Evolutionary conservation across 441 rosid species (phyloP).

Genomic region (Gossypium schwendimanii): DNA sequence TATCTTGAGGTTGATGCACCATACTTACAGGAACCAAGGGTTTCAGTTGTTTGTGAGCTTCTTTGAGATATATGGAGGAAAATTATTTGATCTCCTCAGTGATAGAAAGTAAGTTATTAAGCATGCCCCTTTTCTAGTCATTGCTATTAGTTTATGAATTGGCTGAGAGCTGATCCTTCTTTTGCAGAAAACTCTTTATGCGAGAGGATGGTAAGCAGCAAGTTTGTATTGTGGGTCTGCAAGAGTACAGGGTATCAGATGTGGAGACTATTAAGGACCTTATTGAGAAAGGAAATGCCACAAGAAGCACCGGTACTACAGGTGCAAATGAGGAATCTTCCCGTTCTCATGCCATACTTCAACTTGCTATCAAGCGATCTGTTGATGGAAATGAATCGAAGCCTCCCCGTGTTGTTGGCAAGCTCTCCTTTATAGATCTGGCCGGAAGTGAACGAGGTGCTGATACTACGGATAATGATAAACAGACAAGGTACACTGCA

Average conservation of each 20-base stretch:
- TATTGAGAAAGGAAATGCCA: constrained; percentile 82
- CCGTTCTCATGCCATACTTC: constrained; percentile 98
- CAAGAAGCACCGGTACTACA: constrained; percentile 89
- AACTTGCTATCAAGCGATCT: constrained; percentile 84
- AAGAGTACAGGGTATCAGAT: constrained; percentile 86
- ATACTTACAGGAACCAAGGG: constrained; percentile 80
- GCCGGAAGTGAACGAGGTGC: constrained; percentile 99
- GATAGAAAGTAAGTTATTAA: constrained; percentile 78
- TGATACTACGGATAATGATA: constrained; percentile 96
- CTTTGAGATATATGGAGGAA: constrained; percentile 98
- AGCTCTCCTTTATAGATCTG: constrained; percentile 95
- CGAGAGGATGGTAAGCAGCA: constrained; percentile 99
- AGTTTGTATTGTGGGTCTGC: constrained; percentile 97
- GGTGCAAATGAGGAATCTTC: constrained; percentile 99
- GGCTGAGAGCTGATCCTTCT: constrained; percentile 20
- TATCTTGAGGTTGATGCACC: constrained; percentile 89
- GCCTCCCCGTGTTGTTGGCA: constrained; percentile 84
- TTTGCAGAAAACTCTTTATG: constrained; percentile 85
- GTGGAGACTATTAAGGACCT: constrained; percentile 84
- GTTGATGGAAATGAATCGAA: constrained; percentile 67
- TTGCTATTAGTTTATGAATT: constrained; percentile 13
- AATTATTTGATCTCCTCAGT: constrained; percentile 81
- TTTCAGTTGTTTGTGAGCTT: constrained; percentile 91
- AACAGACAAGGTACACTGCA: constrained; percentile 68
- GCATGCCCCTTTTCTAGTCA: constrained; percentile 9